Percentiles rank a stretch among this genome's conserved stretches.
Conservation (phyloP, 768 basidiomycete species). For the Lyophyllum semitale region DNA sequence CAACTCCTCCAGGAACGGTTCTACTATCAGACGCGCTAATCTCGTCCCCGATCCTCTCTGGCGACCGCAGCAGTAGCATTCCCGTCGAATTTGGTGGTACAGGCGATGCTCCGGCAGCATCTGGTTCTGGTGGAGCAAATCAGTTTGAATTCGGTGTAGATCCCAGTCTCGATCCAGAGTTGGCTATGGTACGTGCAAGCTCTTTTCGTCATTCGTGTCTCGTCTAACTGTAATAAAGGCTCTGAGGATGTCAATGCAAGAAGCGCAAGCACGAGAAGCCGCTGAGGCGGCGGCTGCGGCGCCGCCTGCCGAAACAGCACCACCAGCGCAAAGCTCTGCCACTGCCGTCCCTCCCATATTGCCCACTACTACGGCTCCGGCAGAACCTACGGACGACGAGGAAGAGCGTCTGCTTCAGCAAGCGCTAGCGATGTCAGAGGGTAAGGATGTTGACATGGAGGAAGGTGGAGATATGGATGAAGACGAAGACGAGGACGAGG, state of each 20-base stretch:
- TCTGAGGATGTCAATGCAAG: conserved; percentile 95
- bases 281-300: conserved; percentile 47
- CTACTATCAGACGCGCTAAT: conserved; percentile 84
- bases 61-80: conserved; percentile 70
- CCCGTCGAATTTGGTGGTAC: conserved; percentile 59
- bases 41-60: conserved; percentile 80
- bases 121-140: conserved; percentile 46
- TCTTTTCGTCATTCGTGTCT: neutral
- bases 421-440: conserved; percentile 76
- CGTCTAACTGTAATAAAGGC: conserved; percentile 51
- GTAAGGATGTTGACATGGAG: conserved; percentile 55
- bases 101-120: conserved; percentile 47
- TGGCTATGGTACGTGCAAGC: conserved; percentile 80
- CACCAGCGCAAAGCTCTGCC: conserved; percentile 29
- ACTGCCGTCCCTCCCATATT: conserved; percentile 25
- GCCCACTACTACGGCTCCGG: conserved; percentile 30
- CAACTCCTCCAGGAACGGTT: conserved; percentile 74
- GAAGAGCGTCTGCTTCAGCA: conserved; percentile 78
- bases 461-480: conserved; percentile 31
- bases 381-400: conserved; percentile 61
- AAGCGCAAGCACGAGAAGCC: conserved; percentile 79
- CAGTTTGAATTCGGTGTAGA: conserved; percentile 91
- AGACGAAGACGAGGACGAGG: conserved; percentile 64
- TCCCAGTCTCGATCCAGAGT: conserved; percentile 92
- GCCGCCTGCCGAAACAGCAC: conserved; percentile 35